A percentile compares a stretch with the other conserved stretches of the same genome.
phyloP scores from a whole-genome alignment of 1,284 basidiomycete species.

The Irpex sp. region DNA sequence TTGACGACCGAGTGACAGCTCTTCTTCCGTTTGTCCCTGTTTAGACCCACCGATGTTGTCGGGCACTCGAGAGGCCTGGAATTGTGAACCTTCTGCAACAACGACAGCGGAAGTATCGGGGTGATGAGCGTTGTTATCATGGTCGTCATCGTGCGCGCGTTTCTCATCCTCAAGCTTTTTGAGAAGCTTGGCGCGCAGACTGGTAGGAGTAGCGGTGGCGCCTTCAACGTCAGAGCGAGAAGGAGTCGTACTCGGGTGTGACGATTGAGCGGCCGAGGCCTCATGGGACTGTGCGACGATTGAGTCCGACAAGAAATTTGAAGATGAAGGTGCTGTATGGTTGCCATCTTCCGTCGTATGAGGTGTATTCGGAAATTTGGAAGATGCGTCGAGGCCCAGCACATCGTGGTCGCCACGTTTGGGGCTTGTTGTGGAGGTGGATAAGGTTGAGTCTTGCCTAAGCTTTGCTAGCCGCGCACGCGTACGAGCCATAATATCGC shows the following conservation, averaged over 20 bases:
- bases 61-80: background rate
- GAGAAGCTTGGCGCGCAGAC: constrained; percentile 38
- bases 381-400: background rate
- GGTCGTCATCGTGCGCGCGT: constrained; percentile 17
- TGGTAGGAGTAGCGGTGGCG: constrained; percentile 14
- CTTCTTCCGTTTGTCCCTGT: constrained; percentile 1
- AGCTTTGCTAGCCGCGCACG: constrained; percentile 24
- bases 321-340: background rate
- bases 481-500: constrained; percentile 30
- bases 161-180: constrained; percentile 45
- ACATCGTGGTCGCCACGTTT: background rate
- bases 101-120: background rate
- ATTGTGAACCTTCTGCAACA: background rate
- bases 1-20: constrained; percentile 2
- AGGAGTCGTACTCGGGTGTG: constrained; percentile 5
- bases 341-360: background rate
- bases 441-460: constrained; percentile 7
- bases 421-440: background rate
- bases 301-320: background rate
- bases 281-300: background rate
- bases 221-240: constrained; percentile 1
- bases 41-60: constrained; percentile 1
- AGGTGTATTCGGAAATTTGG: background rate
- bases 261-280: constrained; percentile 7
- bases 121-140: background rate